Conservation (phyloP, 352 stramenopile species). For the Phytophthora boehmeriae region DNA sequence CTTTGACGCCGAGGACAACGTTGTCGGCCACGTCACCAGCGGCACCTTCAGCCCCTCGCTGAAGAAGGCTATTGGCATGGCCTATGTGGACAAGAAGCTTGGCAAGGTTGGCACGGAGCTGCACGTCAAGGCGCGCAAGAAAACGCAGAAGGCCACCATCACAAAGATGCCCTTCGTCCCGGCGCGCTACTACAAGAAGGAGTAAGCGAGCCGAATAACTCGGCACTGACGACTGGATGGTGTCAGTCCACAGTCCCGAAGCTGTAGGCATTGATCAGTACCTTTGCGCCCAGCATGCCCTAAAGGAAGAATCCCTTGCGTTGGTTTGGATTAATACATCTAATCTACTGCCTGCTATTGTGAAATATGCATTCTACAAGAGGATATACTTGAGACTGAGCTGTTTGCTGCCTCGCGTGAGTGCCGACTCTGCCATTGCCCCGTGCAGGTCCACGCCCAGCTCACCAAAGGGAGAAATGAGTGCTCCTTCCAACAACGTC, state of each 20-base stretch:
- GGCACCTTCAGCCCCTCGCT: slow-evolving; percentile 97
- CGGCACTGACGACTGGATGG: slow-evolving; percentile 5
- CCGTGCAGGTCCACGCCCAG: slow-evolving; percentile 64
- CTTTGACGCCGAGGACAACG: slow-evolving; percentile 81
- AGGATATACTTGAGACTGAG: slow-evolving; percentile 79
- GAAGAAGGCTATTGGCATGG: slow-evolving; percentile 98
- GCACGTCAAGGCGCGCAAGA: slow-evolving; percentile 95
- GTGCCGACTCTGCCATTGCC: slow-evolving; percentile 33
- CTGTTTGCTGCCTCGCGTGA: slow-evolving; percentile 57
- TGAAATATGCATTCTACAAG: slow-evolving; percentile 31
- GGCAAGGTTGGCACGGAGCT: slow-evolving; percentile 95
- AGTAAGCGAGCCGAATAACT: slow-evolving; percentile 35
- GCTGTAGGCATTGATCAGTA: slow-evolving; percentile 12
- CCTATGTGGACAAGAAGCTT: slow-evolving; percentile 94
- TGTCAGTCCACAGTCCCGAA: not conserved
- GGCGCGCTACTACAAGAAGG: slow-evolving; percentile 95
- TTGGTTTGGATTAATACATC: not conserved
- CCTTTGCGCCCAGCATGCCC: too few relatives aligned
- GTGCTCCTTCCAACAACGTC: slow-evolving; percentile 42
- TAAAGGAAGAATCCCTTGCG: too few relatives aligned
- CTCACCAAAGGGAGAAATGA: slow-evolving; percentile 63
- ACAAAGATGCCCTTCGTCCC: slow-evolving; percentile 99
- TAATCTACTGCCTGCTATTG: not conserved
- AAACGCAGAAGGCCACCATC: slow-evolving; percentile 93
- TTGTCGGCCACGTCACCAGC: slow-evolving; percentile 94